Conservation (phyloP, 176 grass and related monocot genomes). For the Elaeis guineensis region DNA sequence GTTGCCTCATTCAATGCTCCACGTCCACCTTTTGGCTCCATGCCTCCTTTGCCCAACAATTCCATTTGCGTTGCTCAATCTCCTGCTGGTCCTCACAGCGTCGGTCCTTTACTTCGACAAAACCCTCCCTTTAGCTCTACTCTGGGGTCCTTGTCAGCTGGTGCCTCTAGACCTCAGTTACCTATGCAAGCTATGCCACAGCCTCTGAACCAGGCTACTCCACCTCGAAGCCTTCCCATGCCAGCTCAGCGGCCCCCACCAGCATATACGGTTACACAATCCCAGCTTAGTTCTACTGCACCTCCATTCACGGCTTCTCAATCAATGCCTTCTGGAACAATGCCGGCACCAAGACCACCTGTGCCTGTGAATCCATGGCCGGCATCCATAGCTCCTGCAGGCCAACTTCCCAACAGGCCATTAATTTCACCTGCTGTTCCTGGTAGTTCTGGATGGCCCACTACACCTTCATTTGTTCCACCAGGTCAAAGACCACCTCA, state of each 20-base stretch:
- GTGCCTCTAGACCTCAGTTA: conserved; percentile 29
- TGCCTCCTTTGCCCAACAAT: conserved; percentile 31
- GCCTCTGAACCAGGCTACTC: conserved; percentile 6
- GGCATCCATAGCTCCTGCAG: conserved; percentile 4
- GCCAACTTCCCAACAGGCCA: conserved; percentile 28
- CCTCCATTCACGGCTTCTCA: conserved; percentile 20
- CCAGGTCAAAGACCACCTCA: conserved; percentile 25
- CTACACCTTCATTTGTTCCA: conserved; percentile 10
- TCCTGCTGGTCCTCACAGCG: conserved; percentile 22
- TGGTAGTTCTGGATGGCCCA: conserved; percentile 42
- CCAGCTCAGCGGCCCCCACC: conserved; percentile 2
- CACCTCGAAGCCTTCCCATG: neutral
- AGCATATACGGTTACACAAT: neutral
- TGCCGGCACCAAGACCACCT: conserved; percentile 6
- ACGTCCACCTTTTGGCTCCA: conserved; percentile 22
- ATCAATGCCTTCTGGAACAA: neutral
- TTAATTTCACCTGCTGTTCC: conserved; percentile 42
- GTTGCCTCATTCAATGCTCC: conserved; percentile 25
- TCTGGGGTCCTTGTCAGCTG: conserved; percentile 27
- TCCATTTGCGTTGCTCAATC: conserved; percentile 28
- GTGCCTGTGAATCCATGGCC: conserved; percentile 20
- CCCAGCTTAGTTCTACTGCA: neutral
- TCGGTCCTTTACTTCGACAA: conserved; percentile 38
- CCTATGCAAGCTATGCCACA: conserved; percentile 32
- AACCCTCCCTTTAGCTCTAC: conserved; percentile 34